phyloP scores from a whole-genome alignment of 106 monocot species.

The Allium fistulosum region DNA sequence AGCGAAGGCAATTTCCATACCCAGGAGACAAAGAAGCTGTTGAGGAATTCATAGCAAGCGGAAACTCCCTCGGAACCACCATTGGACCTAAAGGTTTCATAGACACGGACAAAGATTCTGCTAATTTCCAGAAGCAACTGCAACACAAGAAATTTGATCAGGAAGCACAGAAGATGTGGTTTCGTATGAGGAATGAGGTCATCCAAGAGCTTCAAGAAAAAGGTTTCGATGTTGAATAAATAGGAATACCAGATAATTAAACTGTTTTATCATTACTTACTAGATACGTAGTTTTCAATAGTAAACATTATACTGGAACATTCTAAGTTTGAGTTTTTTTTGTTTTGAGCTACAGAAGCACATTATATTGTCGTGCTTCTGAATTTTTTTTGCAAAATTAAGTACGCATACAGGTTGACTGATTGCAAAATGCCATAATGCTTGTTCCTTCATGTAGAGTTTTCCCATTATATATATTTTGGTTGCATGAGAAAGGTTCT shows the following conservation, averaged over 20 bases:
- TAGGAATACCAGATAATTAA: not conserved
- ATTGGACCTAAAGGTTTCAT: conserved; percentile 80
- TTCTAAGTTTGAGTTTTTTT: too few species aligned
- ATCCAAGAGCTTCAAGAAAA: conserved; percentile 89
- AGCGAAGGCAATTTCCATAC: conserved; percentile 76
- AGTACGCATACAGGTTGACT: too few species aligned
- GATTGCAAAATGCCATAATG: too few species aligned
- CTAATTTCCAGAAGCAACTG: conserved; percentile 78
- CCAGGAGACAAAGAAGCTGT: conserved; percentile 89
- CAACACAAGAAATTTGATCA: conserved; percentile 88
- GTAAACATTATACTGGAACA: too few species aligned
- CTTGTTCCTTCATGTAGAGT: too few species aligned
- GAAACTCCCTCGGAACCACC: conserved; percentile 71
- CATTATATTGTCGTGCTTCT: too few species aligned
- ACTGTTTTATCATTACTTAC: too few species aligned
- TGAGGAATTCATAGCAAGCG: conserved; percentile 87
- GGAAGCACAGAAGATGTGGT: conserved; percentile 92
- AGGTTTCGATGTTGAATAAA: conserved; percentile 77
- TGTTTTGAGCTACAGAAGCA: too few species aligned
- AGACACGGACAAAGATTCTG: conserved; percentile 60
- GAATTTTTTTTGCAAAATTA: too few species aligned
- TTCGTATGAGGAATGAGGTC: conserved; percentile 96
- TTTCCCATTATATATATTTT: too few species aligned
- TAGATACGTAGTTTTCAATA: too few species aligned
- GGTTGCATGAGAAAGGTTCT: too few species aligned